Base-by-base conservation (phyloP, 2,329 filamentous ascomycete genomes). In the Cercospora janseana region DNA sequence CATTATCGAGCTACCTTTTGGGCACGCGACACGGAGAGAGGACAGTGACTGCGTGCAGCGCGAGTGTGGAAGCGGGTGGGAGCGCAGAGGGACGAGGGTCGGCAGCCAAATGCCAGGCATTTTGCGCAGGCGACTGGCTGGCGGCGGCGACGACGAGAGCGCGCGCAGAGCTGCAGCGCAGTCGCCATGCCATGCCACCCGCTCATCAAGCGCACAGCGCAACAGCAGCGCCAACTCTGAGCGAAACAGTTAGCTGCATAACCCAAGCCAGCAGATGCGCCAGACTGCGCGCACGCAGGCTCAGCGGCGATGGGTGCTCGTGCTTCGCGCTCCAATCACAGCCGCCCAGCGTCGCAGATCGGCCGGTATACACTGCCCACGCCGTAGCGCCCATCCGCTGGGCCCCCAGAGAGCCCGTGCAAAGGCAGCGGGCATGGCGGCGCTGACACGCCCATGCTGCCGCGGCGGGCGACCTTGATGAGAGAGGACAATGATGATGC, bases 231-330 rank as follows among this genome's bases (percentile, higher is more conserved):
- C 46, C 46, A 49, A 31, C 42, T 41, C 34, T 43, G 37, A 48
- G 50, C 50, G 44, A 43, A 46, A 52, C 32, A 49, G 46, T 52
- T 55, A 55, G 52, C 52, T 51, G 52, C 52, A 55, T 45, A 52
- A 37, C 44, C 40, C 49, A 54, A 38, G 43, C 44, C 31, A 35
- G 29, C 20, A 46, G 43, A 46, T 37, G 32, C 43, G 46, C 46
- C 51, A 54, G 49, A 52, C 38, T 32, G 49, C 44, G 34, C 48
- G 40, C 37, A 44, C 44, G 50, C 50, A 52, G 44, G 50, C 38
- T 44, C 38, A 43, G 35, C 43, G 44, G 38, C 44, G 49, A 48
- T 31, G 38, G 26, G 40, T 37, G 34, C 18, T 38, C 16, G 26
- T 41, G 21, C 34, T 48, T 47, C 40, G 50, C 46, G 45, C 45